These are phyloP conservation scores for Linnemannia hyalina DNA, from an alignment of 192 early-diverging fungal genomes.

Conservation along the genomic window DNA sequence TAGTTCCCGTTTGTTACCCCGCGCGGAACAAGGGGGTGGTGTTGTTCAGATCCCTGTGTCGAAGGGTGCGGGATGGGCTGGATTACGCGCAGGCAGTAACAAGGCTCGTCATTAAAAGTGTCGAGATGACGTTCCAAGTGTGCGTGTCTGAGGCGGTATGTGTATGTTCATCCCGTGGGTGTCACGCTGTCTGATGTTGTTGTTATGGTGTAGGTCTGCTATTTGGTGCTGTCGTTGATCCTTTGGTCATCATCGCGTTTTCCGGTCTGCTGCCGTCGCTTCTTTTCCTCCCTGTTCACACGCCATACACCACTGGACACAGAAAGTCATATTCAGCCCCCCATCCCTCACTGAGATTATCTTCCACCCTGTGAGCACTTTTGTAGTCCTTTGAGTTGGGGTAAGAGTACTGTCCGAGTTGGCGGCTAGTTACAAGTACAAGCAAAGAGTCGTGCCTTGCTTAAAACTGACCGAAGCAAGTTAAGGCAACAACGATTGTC, in stretches of 20 bases:
- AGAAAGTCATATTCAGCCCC: neutral
- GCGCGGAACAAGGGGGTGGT: neutral
- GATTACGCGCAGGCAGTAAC: slow-evolving; percentile 4
- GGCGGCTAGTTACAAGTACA: neutral
- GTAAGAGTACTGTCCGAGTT: neutral
- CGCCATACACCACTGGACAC: neutral
- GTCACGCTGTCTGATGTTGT: neutral
- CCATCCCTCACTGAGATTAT: neutral
- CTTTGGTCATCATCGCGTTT: slow-evolving; percentile 5
- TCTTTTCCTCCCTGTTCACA: neutral
- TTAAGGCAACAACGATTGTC: too few species aligned
- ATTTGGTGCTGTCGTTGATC: neutral
- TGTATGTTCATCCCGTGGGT: neutral
- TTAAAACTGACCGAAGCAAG: too few species aligned
- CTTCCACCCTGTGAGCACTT: neutral
- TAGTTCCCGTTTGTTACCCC: neutral
- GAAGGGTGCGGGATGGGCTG: neutral
- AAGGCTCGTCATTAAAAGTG: neutral
- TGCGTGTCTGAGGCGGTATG: neutral
- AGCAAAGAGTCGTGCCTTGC: neutral
- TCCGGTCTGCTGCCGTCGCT: neutral
- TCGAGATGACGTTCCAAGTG: neutral
- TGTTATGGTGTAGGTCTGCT: neutral
- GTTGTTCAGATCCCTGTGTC: neutral
- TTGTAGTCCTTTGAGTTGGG: neutral